Conservation (phyloP, 805 yeast species). For the Myxozyma lipomycoides region DNA sequence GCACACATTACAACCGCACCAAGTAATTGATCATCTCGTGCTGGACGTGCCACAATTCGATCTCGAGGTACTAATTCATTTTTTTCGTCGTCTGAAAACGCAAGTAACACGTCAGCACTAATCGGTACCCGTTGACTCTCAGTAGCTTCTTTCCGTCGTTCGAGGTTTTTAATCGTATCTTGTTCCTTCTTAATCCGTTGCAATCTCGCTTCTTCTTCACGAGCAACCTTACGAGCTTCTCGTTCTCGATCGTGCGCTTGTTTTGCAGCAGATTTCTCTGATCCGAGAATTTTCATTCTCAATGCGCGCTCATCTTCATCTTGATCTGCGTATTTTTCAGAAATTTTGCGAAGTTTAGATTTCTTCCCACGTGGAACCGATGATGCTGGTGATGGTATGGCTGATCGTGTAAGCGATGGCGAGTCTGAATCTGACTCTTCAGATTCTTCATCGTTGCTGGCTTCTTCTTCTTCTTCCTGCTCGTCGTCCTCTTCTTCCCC, state of each 20-base stretch:
- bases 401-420: not conserved
- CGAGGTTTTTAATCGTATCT: constrained; percentile 39
- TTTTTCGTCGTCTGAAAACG: constrained; percentile 32
- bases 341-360: constrained; percentile 76
- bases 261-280: constrained; percentile 47
- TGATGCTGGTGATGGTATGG: constrained; percentile 30
- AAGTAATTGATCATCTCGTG: constrained; percentile 48
- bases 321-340: constrained; percentile 80
- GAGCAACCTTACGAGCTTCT: constrained; percentile 31
- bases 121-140: constrained; percentile 25
- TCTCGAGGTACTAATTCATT: constrained; percentile 46
- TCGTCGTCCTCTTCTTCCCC: constrained; percentile 2
- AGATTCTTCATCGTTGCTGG: not conserved
- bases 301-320: constrained; percentile 80
- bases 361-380: constrained; percentile 72
- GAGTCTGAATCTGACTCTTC: constrained; percentile 9
- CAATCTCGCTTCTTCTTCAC: constrained; percentile 19
- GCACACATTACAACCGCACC: constrained; percentile 84
- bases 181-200: constrained; percentile 30
- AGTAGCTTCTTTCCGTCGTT: constrained; percentile 23
- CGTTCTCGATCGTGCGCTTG: constrained; percentile 16
- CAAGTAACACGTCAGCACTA: constrained; percentile 13
- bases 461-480: not conserved
- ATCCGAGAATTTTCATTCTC: constrained; percentile 80
- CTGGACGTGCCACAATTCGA: constrained; percentile 34